Conservation (phyloP, 1,139 yeast species). For the Scheffersomyces illinoinensis region DNA sequence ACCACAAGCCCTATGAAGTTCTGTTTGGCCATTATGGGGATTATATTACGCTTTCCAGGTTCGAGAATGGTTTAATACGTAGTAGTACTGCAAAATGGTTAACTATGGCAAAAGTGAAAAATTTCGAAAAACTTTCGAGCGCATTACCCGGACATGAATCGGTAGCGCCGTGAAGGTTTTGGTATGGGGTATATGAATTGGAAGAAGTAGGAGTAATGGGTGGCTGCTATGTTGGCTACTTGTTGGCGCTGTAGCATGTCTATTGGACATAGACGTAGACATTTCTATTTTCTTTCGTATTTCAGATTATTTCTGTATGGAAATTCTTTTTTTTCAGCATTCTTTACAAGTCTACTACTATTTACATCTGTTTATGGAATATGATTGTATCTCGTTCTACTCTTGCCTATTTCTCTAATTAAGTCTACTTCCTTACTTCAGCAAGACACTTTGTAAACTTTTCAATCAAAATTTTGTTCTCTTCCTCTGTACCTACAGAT, state of each 20-base stretch:
- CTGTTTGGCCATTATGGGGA: conserved; percentile 78
- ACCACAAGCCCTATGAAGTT: conserved; percentile 90
- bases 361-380: too few species aligned
- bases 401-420: not conserved
- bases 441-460: conserved; percentile 38
- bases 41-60: not conserved
- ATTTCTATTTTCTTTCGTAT: not conserved
- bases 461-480: conserved; percentile 58
- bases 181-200: not conserved
- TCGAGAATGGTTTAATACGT: not conserved
- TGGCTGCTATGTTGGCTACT: not conserved
- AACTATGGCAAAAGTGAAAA: not conserved
- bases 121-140: not conserved
- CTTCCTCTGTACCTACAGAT: conserved; percentile 81
- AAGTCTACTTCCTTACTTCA: conserved; percentile 8
- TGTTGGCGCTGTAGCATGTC: too few species aligned
- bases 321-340: not conserved
- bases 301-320: not conserved
- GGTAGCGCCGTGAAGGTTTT: not conserved
- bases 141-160: not conserved
- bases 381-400: not conserved
- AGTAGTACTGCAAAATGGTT: not conserved
- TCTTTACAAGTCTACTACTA: not conserved
- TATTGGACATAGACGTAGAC: too few species aligned
- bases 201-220: not conserved